phyloP scores from a whole-genome alignment of 768 basidiomycete species.

The Suillus fuscotomentosus region DNA sequence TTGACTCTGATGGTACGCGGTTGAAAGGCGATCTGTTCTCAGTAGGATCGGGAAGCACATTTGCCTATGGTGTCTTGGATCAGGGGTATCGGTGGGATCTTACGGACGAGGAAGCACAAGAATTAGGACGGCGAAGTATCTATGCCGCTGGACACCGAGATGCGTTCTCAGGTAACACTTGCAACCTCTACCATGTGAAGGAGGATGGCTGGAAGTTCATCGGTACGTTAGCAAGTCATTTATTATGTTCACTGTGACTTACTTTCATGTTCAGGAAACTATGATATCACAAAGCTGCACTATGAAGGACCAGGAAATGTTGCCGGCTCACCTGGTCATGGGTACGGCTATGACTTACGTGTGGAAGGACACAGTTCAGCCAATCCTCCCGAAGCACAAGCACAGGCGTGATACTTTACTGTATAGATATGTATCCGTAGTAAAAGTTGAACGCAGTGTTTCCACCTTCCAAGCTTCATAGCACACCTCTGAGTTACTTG shows the following conservation, averaged over 20 bases:
- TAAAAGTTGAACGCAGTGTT: slow-evolving; percentile 9
- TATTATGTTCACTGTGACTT: slow-evolving; percentile 10
- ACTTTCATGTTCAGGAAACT: slow-evolving; percentile 77
- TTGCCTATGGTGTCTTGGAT: slow-evolving; percentile 98
- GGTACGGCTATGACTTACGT: slow-evolving; percentile 81
- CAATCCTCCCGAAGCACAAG: slow-evolving; percentile 41
- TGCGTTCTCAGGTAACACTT: slow-evolving; percentile 93
- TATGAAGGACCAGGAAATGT: slow-evolving; percentile 82
- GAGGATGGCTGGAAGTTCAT: slow-evolving; percentile 96
- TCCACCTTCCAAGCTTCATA: background rate
- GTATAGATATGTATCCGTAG: slow-evolving; percentile 19
- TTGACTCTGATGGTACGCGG: slow-evolving; percentile 95
- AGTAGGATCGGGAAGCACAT: slow-evolving; percentile 96
- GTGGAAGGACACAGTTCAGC: slow-evolving; percentile 55
- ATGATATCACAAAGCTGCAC: slow-evolving; percentile 87
- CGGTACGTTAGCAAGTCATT: slow-evolving; percentile 47
- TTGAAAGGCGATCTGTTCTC: slow-evolving; percentile 98
- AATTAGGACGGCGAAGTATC: slow-evolving; percentile 90
- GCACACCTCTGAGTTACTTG: background rate
- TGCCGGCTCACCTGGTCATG: slow-evolving; percentile 58
- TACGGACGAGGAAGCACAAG: slow-evolving; percentile 89
- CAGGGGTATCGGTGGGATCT: slow-evolving; percentile 95
- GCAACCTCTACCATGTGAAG: slow-evolving; percentile 95
- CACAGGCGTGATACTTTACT: slow-evolving; percentile 19
- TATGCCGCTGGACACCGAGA: slow-evolving; percentile 97